Percentiles rank a stretch among this genome's conserved stretches.
Conservation (phyloP, 1,139 yeast species). For the Sugiyamaella sp. region DNA sequence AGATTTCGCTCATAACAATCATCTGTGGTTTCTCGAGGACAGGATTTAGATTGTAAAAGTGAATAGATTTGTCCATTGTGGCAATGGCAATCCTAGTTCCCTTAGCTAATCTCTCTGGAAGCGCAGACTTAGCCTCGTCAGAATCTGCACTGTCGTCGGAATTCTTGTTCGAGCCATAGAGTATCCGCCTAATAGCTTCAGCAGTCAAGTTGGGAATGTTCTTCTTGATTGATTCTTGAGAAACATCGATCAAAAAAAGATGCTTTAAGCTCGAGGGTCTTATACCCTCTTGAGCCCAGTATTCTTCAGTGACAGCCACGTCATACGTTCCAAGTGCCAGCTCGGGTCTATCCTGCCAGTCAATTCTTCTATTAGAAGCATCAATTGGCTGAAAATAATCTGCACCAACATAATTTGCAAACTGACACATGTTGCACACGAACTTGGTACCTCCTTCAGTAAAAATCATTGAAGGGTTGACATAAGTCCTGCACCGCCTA, state of each 20-base stretch:
- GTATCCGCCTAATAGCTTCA: slow-evolving; percentile 67
- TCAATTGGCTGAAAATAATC: slow-evolving; percentile 71
- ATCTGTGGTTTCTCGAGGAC: slow-evolving; percentile 62
- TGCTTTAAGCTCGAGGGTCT: slow-evolving; percentile 61
- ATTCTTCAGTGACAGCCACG: slow-evolving; percentile 72
- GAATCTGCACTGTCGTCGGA: slow-evolving; percentile 2
- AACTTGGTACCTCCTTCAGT: slow-evolving; percentile 66
- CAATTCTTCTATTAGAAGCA: slow-evolving; percentile 59
- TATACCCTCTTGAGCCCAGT: slow-evolving; percentile 56
- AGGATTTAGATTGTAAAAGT: slow-evolving; percentile 70
- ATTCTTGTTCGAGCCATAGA: slow-evolving; percentile 44
- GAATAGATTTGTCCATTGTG: slow-evolving; percentile 73
- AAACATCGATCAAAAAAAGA: slow-evolving; percentile 77
- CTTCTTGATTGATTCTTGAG: slow-evolving; percentile 62
- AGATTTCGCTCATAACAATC: slow-evolving; percentile 69
- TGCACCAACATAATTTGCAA: slow-evolving; percentile 68
- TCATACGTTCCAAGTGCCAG: slow-evolving; percentile 85
- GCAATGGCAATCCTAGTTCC: slow-evolving; percentile 66
- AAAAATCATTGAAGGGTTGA: slow-evolving; percentile 78
- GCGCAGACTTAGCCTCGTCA: slow-evolving; percentile 3
- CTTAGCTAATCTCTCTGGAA: slow-evolving; percentile 36
- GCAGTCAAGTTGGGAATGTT: slow-evolving; percentile 68
- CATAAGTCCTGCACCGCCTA: slow-evolving; percentile 84
- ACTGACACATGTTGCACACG: slow-evolving; percentile 86
- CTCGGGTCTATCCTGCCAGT: slow-evolving; percentile 71